Conservation (phyloP, 2,329 filamentous ascomycete species). For the Diaporthe helianthi region DNA sequence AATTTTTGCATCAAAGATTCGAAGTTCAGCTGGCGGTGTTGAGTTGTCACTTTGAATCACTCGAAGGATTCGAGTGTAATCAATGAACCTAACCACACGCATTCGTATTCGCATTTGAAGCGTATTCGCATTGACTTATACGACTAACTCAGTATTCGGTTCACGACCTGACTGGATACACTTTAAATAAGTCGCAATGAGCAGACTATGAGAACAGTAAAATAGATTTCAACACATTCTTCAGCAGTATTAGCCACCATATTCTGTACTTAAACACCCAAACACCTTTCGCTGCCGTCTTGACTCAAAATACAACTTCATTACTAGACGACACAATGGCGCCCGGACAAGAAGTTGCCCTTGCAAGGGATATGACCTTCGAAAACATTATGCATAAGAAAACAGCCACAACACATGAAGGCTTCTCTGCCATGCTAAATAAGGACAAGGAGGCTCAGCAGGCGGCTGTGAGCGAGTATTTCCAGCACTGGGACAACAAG, state of each 20-base stretch:
- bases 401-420: conserved; percentile 27
- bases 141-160: conserved; percentile 10
- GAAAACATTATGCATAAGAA: conserved; percentile 34
- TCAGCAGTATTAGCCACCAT: neutral
- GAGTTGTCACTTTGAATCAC: neutral
- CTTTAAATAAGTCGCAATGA: neutral
- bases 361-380: conserved; percentile 32
- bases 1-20: neutral
- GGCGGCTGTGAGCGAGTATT: conserved; percentile 32
- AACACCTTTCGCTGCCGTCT: no score
- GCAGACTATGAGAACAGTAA: neutral
- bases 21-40: neutral
- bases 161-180: neutral
- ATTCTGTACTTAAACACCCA: no score
- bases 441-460: conserved; percentile 34
- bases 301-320: no score
- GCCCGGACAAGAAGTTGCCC: conserved; percentile 16
- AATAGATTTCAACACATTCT: neutral
- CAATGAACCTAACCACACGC: neutral
- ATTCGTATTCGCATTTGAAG: conserved; percentile 21
- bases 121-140: conserved; percentile 28
- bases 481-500: conserved; percentile 36
- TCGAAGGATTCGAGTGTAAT: neutral
- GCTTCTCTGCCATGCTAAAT: conserved; percentile 35
- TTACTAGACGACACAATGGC: conserved; percentile 13